Conservation (phyloP, 139 green algal genomes). For the Coelastrella sp. region DNA sequence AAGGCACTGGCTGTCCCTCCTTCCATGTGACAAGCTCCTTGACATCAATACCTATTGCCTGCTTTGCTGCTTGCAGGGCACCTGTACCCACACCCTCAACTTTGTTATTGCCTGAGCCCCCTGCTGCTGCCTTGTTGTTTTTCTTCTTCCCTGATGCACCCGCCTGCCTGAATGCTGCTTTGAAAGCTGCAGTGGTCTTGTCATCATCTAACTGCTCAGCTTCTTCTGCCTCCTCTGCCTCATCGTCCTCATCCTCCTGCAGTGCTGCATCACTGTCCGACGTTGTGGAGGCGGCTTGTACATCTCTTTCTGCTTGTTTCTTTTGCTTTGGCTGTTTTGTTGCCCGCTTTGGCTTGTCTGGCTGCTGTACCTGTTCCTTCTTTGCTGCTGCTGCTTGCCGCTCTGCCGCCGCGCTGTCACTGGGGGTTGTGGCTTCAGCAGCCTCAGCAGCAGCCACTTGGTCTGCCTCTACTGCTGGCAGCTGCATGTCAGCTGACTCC, state of each 20-base stretch:
- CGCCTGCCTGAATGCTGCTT: slow-evolving; percentile 39
- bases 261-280: background rate
- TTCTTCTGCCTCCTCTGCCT: background rate
- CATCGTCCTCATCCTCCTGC: background rate
- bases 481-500: background rate
- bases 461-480: background rate
- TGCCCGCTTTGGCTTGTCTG: background rate
- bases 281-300: background rate
- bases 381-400: background rate
- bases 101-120: background rate
- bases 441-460: slow-evolving; percentile 10
- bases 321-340: slow-evolving; percentile 4
- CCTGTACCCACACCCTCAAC: slow-evolving; percentile 79
- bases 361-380: background rate
- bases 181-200: slow-evolving; percentile 2
- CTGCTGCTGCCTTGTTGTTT: background rate
- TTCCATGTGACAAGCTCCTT: slow-evolving; percentile 64
- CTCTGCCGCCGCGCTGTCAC: slow-evolving; percentile 2
- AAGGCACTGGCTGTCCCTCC: slow-evolving; percentile 79
- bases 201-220: background rate
- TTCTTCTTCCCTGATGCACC: slow-evolving; percentile 19
- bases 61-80: slow-evolving; percentile 67
- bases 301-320: background rate
- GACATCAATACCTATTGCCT: slow-evolving; percentile 64
- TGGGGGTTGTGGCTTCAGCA: background rate